Conservation (phyloP, 768 basidiomycete species). For the Suillus subalutaceus region DNA sequence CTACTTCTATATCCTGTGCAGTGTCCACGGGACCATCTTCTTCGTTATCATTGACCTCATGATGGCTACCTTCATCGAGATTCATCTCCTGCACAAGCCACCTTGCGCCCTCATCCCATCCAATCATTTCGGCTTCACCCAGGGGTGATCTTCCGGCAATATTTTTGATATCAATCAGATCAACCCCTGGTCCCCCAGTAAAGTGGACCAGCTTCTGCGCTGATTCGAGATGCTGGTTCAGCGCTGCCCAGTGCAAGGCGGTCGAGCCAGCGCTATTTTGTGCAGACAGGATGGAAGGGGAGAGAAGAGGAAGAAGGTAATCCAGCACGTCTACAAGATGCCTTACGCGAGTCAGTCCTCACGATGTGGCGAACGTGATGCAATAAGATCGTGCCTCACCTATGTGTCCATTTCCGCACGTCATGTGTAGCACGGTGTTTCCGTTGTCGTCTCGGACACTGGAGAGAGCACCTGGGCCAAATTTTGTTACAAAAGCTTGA, state of each 20-base stretch:
- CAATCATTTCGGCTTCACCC: constrained; percentile 76
- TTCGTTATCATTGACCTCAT: constrained; percentile 40
- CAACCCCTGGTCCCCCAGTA: constrained; percentile 59
- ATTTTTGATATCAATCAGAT: constrained; percentile 79
- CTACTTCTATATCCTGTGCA: constrained; percentile 58
- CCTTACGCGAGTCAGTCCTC: constrained; percentile 48
- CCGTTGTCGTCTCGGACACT: constrained; percentile 70
- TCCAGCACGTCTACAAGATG: constrained; percentile 68
- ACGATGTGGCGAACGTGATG: constrained; percentile 11
- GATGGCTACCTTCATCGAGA: constrained; percentile 49
- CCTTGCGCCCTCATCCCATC: constrained; percentile 82
- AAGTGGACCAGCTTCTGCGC: constrained; percentile 62
- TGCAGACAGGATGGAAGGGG: constrained; percentile 55
- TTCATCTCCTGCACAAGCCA: constrained; percentile 86
- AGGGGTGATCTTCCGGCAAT: constrained; percentile 73
- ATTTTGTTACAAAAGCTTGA: constrained; percentile 60
- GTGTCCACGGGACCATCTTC: constrained; percentile 34
- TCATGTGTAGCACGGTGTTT: constrained; percentile 87
- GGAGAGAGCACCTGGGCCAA: constrained; percentile 52
- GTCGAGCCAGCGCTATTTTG: constrained; percentile 79
- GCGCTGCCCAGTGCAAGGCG: constrained; percentile 88
- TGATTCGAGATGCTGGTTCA: constrained; percentile 75
- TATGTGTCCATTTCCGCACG: constrained; percentile 83
- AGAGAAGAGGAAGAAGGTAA: constrained; percentile 65
- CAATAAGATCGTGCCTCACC: constrained; percentile 49